phyloP scores from a whole-genome alignment of 2,329 filamentous ascomycete genomes.

The Hypoxylon sp. region DNA sequence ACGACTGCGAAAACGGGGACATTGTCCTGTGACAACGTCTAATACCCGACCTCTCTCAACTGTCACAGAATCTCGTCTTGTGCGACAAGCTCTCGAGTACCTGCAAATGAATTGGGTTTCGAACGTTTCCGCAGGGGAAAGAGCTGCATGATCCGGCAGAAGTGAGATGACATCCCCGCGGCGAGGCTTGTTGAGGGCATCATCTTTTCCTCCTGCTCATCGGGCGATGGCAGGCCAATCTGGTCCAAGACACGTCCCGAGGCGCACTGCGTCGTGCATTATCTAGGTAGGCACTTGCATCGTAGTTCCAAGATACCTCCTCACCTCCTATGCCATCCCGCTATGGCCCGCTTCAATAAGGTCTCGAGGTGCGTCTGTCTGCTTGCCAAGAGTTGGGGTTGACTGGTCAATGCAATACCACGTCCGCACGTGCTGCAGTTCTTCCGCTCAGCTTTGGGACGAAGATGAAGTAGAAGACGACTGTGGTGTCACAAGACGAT shows the following conservation, averaged over 20 bases:
- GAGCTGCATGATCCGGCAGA: slow-evolving; percentile 6
- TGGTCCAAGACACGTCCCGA: slow-evolving; percentile 13
- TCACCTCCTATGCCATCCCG: background rate
- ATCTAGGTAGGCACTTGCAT: background rate
- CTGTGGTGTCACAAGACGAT: background rate
- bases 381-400: background rate
- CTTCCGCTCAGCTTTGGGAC: background rate
- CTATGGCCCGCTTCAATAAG: background rate
- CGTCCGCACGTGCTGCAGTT: background rate
- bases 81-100: slow-evolving; percentile 30
- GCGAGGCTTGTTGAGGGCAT: slow-evolving; percentile 1
- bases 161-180: slow-evolving; percentile 4
- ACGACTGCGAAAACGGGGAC: slow-evolving; percentile 36
- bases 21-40: slow-evolving; percentile 32
- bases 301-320: background rate
- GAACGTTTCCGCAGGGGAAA: slow-evolving; percentile 7
- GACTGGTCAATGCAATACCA: background rate
- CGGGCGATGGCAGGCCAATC: slow-evolving; percentile 29
- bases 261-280: slow-evolving; percentile 22
- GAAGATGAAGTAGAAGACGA: background rate
- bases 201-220: slow-evolving; percentile 1
- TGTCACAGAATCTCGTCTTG: slow-evolving; percentile 27
- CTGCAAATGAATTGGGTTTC: slow-evolving; percentile 16
- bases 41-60: slow-evolving; percentile 35
- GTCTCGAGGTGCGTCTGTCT: background rate